Evolutionary conservation across 768 basidiomycete species (phyloP), one percentile per base, ranked within the genome.

Genomic region (Mycena pura): DNA sequence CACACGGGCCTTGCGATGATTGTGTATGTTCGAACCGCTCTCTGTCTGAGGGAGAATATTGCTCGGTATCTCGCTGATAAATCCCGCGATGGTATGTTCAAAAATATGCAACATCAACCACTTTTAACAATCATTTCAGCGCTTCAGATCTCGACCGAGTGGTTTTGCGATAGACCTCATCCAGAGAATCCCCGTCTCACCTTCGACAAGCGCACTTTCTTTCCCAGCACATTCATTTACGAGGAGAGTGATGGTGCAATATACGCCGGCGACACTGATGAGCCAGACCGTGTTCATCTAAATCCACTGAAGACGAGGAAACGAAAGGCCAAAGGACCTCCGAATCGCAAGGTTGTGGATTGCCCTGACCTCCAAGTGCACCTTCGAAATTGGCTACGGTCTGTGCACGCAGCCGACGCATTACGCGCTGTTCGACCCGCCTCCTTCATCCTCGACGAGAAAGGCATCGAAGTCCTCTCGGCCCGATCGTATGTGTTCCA

Each of bases 321-420:
- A n/a, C 24, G 53, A 11, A 49, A 50, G 13, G 40, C 61, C n/a
- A 27, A 46, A 14, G 28, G 22, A 17, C 19, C 52, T 4, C 22
- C 38, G 17, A 63, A 67, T 54, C 63, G 69, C 10, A 46, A 51
- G 27, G 59, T 56, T 9, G 27, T 21, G 9, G 62, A 71, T 21
- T 57, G 68, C 7, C 15, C 14, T 0, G 24, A n/a, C 1, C 63
- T 73, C 1, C 64, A 72, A 11, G n/a, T 44, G 2, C 39, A 19
- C 19, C 44, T 73, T 2, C 49, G 62, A 11, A 17, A 36, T 22
- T 73, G 72, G 71, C 31, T 71, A 6, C 19, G 60, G 10, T 10
- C 28, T 1, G 46, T 66, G 17, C 39, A 57, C 27, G 21, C 43
- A 6, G 13, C 40, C 19, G 60, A 70, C 43, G 27, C 44, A 0